Evolutionary conservation across 148 eudicot genomes (phyloP), one percentile per base, ranked within the genome.

Genomic region (Rhododendron kiyosumense): DNA sequence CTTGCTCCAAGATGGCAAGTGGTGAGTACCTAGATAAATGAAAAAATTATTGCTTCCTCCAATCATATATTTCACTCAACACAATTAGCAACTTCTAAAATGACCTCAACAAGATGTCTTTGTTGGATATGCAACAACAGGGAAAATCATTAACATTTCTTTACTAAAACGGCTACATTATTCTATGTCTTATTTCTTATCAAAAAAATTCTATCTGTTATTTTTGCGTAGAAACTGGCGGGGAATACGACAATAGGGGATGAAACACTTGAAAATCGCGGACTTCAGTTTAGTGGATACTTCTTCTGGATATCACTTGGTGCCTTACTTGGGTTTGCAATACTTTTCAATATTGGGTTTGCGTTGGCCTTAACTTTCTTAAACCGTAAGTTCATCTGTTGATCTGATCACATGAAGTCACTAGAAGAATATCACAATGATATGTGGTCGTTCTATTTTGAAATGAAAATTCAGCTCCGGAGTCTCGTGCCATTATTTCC

Each of bases 1-100:
- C 91, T 88, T 69, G 91, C 99, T 88, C 96, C 94, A 77, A 86
- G 99, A 85, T 96, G 99, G 99, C 90, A 94, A 83, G 91, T 88
- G 92, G 97, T 92, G 83, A 88, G 87, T 49, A 6, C 6, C 59
- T 80, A 46, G 22, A 46, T 1, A 28, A 51, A 43, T 61, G 61
- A 26, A n/a, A 22, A 24, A 0, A 1, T 9, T 63, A 63, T 63
- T 7, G 69, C 28, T 63, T 63, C 28, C 28, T 63, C 59, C 14
- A 26, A 28, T 28, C 1, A 0, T 28, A 26, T 1, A 26, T 69
- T 26, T 26, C 34, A 69, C 17, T 69, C 13, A 69, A 13, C 75
- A 69, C 34, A 0, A 26, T 69, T 69, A 10, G 34, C 74, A 69
- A 69, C 36, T 69, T 69, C 17, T 11, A 26, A 69, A 28, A 69